A percentile compares a stretch with the other conserved stretches of the same genome.
These are phyloP conservation scores for Solanum ossicruentum DNA, from an alignment of 257 asterid genomes.

Conservation along the genomic window DNA sequence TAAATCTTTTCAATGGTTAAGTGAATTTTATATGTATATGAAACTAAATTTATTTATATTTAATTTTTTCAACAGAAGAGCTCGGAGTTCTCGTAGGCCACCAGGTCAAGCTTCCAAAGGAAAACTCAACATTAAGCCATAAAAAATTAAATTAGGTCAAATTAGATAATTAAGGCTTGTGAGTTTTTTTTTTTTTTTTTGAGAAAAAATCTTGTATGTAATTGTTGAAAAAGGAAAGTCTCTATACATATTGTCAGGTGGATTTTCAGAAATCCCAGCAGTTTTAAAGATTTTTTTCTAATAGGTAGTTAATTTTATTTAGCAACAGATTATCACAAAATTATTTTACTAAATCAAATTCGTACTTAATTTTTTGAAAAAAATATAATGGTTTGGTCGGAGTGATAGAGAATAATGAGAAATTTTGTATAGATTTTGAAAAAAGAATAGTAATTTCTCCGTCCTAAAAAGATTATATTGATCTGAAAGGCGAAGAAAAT, in stretches of 20 bases:
- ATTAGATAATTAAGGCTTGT: neutral
- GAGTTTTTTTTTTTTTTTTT: neutral
- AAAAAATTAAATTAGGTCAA: neutral
- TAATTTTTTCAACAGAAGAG: slow-evolving; percentile 32
- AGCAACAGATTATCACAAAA: fast-evolving
- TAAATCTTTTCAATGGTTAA: neutral
- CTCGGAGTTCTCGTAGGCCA: slow-evolving; percentile 51
- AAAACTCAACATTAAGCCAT: neutral
- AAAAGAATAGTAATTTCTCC: too few relatives aligned
- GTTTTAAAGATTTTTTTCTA: too few relatives aligned
- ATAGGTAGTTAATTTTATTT: neutral
- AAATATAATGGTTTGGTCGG: neutral
- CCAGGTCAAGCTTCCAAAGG: slow-evolving; percentile 50
- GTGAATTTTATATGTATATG: neutral
- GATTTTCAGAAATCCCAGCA: slow-evolving; percentile 1
- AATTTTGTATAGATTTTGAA: neutral
- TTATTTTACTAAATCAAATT: neutral
- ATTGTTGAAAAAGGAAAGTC: slow-evolving; percentile 11
- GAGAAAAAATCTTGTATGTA: slow-evolving; percentile 10
- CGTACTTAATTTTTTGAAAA: too few relatives aligned
- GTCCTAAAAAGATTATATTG: neutral
- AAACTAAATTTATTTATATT: neutral
- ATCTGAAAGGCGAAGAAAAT: fast-evolving
- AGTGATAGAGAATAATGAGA: neutral
- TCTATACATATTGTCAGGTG: slow-evolving; percentile 3